These are phyloP conservation scores for Rhizoclosmatium globosum DNA, from an alignment of 192 early-diverging fungal species.

Conservation along the genomic window DNA sequence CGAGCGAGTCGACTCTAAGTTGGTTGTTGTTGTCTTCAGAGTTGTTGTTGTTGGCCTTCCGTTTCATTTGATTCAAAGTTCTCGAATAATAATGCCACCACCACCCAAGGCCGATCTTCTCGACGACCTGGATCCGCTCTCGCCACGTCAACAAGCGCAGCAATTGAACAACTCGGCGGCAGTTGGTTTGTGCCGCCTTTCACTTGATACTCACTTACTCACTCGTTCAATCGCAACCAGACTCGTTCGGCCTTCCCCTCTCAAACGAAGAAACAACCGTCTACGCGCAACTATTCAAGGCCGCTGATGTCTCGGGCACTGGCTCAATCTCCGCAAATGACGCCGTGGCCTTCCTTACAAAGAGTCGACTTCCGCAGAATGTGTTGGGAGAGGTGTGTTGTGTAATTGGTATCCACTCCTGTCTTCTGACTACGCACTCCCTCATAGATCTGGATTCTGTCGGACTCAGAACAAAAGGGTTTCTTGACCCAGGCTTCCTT, in stretches of 20 bases:
- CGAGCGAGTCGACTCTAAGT: conserved; percentile 2
- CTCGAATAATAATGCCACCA: too few species aligned
- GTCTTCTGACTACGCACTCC: too few species aligned
- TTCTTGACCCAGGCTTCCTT: conserved; percentile 77
- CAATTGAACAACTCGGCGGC: background rate
- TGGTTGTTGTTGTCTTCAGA: background rate
- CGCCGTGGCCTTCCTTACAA: conserved; percentile 52
- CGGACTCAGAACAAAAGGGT: conserved; percentile 80
- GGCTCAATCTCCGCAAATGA: conserved; percentile 37
- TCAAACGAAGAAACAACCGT: conserved; percentile 39
- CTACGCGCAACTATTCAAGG: conserved; percentile 42
- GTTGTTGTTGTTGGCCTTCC: background rate
- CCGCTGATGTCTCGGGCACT: conserved; percentile 40
- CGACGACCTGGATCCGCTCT: background rate
- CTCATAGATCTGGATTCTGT: conserved; percentile 83
- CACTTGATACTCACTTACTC: background rate
- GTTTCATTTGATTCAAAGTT: background rate
- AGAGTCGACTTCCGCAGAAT: conserved; percentile 50
- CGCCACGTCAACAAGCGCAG: background rate
- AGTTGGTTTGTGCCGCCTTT: too few species aligned
- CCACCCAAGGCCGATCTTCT: background rate
- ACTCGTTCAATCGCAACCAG: conserved; percentile 23
- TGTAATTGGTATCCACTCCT: too few species aligned
- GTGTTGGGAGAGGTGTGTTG: conserved; percentile 47
- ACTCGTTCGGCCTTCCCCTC: conserved; percentile 22